Percentiles rank a stretch among this genome's conserved stretches.
phyloP scores from a whole-genome alignment of 2,329 filamentous ascomycete genomes.

The Pezicula radicicola region DNA sequence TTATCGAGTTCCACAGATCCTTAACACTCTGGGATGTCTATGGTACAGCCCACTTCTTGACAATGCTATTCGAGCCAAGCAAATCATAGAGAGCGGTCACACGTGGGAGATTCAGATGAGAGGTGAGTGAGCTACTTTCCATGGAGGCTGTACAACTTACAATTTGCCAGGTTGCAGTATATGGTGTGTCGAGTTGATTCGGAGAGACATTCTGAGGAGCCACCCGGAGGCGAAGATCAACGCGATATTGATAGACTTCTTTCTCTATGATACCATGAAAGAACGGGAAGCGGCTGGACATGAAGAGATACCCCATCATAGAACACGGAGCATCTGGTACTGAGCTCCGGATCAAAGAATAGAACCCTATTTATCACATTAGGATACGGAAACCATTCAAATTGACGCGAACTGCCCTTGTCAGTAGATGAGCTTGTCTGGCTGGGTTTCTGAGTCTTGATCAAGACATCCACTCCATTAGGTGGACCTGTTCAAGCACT shows the following conservation, averaged over 20 bases:
- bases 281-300: slow-evolving; percentile 65
- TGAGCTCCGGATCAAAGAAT: slow-evolving; percentile 32
- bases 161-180: slow-evolving; percentile 73
- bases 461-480: too few relatives aligned
- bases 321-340: slow-evolving; percentile 94
- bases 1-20: slow-evolving; percentile 92
- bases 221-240: slow-evolving; percentile 75
- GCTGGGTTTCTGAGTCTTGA: background rate
- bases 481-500: too few relatives aligned
- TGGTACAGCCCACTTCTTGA: slow-evolving; percentile 81
- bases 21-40: slow-evolving; percentile 78
- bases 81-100: slow-evolving; percentile 67
- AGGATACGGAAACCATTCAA: too few relatives aligned
- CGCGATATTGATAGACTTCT: slow-evolving; percentile 94
- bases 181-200: slow-evolving; percentile 90
- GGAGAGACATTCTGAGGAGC: slow-evolving; percentile 70
- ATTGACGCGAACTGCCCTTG: too few relatives aligned
- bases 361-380: too few relatives aligned
- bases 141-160: slow-evolving; percentile 4
- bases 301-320: slow-evolving; percentile 74
- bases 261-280: slow-evolving; percentile 93
- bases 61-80: slow-evolving; percentile 61
- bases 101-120: slow-evolving; percentile 84
- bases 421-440: too few relatives aligned
- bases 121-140: slow-evolving; percentile 44